Evolutionary conservation across 768 basidiomycete species (phyloP).

Genomic region (Lanmaoa rubissima): DNA sequence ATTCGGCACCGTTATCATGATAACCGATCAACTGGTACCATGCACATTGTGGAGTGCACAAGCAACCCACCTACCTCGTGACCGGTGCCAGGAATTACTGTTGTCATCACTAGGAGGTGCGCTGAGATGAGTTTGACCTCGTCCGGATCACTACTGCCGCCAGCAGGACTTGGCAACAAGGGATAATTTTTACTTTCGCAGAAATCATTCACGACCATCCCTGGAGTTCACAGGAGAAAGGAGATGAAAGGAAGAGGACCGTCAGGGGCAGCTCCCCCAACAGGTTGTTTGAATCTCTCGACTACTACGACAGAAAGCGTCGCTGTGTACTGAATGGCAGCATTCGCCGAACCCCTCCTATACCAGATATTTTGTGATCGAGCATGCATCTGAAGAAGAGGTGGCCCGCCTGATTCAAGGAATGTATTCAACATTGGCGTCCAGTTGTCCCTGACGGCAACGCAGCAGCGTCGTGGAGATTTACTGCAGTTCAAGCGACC

Average conservation of each 20-base stretch:
- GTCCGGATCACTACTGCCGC: background rate
- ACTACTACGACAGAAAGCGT: background rate
- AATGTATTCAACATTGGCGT: no score
- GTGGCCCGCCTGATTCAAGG: no score
- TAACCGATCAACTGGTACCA: background rate
- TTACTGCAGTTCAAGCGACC: no score
- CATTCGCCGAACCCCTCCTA: no score
- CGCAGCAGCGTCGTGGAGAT: background rate
- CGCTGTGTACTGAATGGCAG: no score
- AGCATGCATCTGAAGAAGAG: background rate
- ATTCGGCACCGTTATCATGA: background rate
- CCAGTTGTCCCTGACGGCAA: no score
- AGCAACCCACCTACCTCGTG: background rate
- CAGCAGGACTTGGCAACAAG: no score
- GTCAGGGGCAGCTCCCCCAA: background rate
- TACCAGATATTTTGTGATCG: background rate
- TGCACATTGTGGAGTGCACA: background rate
- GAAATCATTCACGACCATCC: background rate
- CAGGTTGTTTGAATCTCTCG: background rate
- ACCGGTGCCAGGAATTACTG: background rate
- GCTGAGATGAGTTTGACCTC: background rate
- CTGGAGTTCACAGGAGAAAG: background rate
- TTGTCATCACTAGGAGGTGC: background rate
- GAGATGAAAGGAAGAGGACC: background rate
- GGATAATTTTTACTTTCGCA: background rate